phyloP scores from a whole-genome alignment of 1,284 basidiomycete species.

The Anthracocystis panici-leucophaei region DNA sequence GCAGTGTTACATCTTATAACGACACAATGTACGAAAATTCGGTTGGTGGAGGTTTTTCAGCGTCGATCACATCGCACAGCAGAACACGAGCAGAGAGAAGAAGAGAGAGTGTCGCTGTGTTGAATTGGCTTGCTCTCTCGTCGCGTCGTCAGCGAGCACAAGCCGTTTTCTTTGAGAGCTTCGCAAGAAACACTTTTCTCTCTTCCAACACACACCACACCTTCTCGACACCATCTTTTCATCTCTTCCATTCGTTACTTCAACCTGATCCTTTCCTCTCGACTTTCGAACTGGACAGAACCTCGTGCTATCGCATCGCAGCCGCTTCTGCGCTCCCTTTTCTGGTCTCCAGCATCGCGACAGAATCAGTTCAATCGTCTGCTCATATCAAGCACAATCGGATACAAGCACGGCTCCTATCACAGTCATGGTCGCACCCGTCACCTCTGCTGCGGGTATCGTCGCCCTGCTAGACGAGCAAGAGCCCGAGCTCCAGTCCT shows the following conservation, averaged over 20 bases:
- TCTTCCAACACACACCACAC: neutral
- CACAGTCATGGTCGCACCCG: constrained; percentile 47
- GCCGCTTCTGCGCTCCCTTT: neutral
- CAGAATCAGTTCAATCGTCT: neutral
- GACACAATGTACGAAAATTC: neutral
- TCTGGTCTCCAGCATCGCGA: constrained; percentile 1
- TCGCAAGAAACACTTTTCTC: constrained; percentile 3
- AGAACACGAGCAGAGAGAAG: constrained; percentile 14
- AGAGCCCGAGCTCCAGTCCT: constrained; percentile 66
- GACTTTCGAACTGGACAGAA: neutral
- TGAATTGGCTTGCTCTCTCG: too few species aligned
- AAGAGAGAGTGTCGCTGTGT: too few species aligned
- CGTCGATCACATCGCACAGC: constrained; percentile 43
- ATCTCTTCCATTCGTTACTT: neutral
- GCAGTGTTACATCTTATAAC: constrained; percentile 2
- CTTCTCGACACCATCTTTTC: constrained; percentile 4
- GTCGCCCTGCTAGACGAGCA: constrained; percentile 67
- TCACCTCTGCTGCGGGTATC: constrained; percentile 63
- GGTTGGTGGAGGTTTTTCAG: constrained; percentile 32
- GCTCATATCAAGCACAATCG: neutral
- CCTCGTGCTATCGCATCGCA: constrained; percentile 8
- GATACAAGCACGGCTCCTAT: neutral
- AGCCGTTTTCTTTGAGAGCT: neutral
- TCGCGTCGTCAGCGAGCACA: constrained; percentile 45
- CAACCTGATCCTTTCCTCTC: neutral